Evolutionary conservation across 176 grass and related monocot genomes (phyloP), one percentile per base, ranked within the genome.

Genomic region (Musa acuminata): DNA sequence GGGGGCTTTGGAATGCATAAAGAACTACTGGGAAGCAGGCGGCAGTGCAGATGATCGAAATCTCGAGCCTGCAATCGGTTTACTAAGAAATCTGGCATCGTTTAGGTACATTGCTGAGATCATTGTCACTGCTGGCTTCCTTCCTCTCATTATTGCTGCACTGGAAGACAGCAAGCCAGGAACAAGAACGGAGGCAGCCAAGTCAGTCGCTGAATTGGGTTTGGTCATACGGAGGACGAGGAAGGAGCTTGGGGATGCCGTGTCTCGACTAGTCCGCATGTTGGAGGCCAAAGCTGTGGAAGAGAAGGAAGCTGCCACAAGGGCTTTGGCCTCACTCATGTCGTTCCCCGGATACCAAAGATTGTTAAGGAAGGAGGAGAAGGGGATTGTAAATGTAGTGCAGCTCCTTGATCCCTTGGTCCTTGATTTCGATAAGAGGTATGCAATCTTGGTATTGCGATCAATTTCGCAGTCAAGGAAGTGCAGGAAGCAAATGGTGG

Each of bases 61-160:
- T 11, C 83, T 92, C 0, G 90, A 91, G 5, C 82, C 89, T 2
- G 93, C 85, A 0, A 82, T 97, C 23, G 87, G 87, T 0, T 82
- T 97, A 60, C 75, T 97, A 76, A 65, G 87, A 53, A 89, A 97
- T 79, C 75, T 93, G 75, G 70, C 87, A 19, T 79, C 85, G 29
- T 97, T 90, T 82, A 72, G 85, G 35, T 93, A 97, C 80, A 85
- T 93, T 54, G 93, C 93, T 2, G 93, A 92, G 87, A 78, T 88
- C 26, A 78, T 86, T 14, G 64, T 53, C 26, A 73, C 81, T 20
- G 54, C 77, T 19, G 60, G 83, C 52, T 88, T 96, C 72, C 77
- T 84, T 16, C 20, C 69, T 9, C 85, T 70, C 64, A 83, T 81
- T 26, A 26, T 80, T 52, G 77, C 79, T 20, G 89, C 93, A 67